A percentile compares a stretch with the other conserved stretches of the same genome.
Evolutionary conservation across 805 yeast genomes (phyloP).

Genomic region (Wickerhamomyces strasburgensis): DNA sequence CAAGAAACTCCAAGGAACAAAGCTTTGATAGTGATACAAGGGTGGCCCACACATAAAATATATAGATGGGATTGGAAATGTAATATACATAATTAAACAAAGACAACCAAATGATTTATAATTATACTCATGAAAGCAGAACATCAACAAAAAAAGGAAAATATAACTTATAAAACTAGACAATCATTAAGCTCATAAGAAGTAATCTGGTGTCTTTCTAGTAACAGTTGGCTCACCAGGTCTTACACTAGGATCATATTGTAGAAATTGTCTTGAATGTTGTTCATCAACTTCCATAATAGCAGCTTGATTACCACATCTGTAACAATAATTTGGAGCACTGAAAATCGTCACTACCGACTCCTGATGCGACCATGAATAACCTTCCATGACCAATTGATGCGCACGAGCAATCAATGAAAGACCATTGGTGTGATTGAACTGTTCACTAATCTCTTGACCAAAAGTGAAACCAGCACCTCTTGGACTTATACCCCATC

Average conservation of each 20-base stretch:
- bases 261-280: conserved; percentile 85
- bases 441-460: conserved; percentile 88
- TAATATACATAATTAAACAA: conserved; percentile 1
- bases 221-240: conserved; percentile 98
- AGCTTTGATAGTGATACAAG: too few relatives aligned
- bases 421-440: conserved; percentile 85
- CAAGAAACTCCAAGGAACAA: too few relatives aligned
- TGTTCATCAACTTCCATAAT: conserved; percentile 97
- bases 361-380: conserved; percentile 91
- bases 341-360: conserved; percentile 89
- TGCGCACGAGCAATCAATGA: conserved; percentile 90
- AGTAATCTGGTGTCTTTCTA: conserved; percentile 95
- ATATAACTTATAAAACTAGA: conserved; percentile 1
- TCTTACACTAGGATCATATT: conserved; percentile 93
- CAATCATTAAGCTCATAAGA: conserved; percentile 46
- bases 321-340: conserved; percentile 94
- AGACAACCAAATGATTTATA: conserved; percentile 1
- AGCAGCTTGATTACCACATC: conserved; percentile 98
- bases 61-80: too few relatives aligned
- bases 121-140: too few relatives aligned
- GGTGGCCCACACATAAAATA: too few relatives aligned
- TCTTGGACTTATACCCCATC: conserved; percentile 97
- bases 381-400: conserved; percentile 97
- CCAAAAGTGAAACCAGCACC: conserved; percentile 99
- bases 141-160: conserved; percentile 1